A percentile compares a stretch with the other conserved stretches of the same genome.
Conservation (phyloP, 768 basidiomycete genomes). For the Suillus weaverae region DNA sequence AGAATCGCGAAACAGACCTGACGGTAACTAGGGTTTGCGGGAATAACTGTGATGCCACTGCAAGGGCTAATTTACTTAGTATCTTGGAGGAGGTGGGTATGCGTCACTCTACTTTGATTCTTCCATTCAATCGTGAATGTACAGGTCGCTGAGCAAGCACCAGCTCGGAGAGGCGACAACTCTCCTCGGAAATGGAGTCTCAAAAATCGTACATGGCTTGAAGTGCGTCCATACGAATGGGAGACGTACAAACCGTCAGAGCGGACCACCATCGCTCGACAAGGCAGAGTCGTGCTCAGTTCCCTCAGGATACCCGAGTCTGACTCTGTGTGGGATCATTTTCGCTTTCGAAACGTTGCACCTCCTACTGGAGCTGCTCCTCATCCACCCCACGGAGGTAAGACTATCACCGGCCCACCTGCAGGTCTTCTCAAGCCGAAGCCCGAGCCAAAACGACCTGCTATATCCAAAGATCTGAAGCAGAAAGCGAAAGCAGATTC, state of each 20-base stretch:
- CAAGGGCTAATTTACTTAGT: constrained; percentile 44
- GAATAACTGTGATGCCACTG: constrained; percentile 31
- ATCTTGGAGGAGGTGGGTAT: constrained; percentile 52
- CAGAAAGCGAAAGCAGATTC: constrained; percentile 34
- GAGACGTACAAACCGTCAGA: constrained; percentile 48
- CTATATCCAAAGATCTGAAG: constrained; percentile 47
- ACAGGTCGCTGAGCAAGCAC: constrained; percentile 53
- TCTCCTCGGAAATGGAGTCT: constrained; percentile 51
- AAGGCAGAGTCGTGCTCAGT: constrained; percentile 49
- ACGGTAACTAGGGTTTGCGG: constrained; percentile 47
- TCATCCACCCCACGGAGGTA: constrained; percentile 11
- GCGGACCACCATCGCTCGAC: constrained; percentile 48
- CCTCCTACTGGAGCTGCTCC: constrained; percentile 16
- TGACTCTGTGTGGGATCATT: constrained; percentile 64
- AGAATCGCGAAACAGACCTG: constrained; percentile 43
- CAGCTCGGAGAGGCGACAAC: constrained; percentile 36
- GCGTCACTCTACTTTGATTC: neutral
- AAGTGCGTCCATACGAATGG: constrained; percentile 71
- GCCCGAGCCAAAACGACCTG: constrained; percentile 43
- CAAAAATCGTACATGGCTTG: constrained; percentile 58
- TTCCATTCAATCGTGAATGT: neutral
- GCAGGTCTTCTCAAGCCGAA: constrained; percentile 18
- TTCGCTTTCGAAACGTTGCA: constrained; percentile 34
- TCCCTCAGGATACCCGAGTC: constrained; percentile 55
- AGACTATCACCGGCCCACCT: constrained; percentile 12